A percentile compares a stretch with the other conserved stretches of the same genome.
phyloP scores from a whole-genome alignment of 2,329 filamentous ascomycete genomes.

The Nannizziopsis barbatae region DNA sequence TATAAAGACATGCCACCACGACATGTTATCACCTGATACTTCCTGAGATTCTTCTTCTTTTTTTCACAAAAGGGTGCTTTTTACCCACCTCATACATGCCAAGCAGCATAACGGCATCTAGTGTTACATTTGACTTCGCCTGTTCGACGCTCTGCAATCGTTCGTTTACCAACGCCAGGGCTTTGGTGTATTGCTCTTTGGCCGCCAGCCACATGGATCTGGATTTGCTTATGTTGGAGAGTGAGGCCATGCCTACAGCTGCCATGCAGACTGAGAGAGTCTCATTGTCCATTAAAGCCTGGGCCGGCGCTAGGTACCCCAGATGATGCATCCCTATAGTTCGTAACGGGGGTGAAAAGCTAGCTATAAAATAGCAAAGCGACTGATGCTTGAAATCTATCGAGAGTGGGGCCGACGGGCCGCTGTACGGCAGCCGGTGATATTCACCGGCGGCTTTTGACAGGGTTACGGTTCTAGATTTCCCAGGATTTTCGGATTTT shows the following conservation, averaged over 20 bases:
- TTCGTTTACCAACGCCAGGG: slow-evolving; percentile 37
- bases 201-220: slow-evolving; percentile 39
- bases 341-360: slow-evolving; percentile 25
- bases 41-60: slow-evolving; percentile 3
- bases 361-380: slow-evolving; percentile 28
- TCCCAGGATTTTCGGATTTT: neutral
- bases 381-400: slow-evolving; percentile 23
- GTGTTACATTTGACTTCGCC: slow-evolving; percentile 34
- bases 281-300: slow-evolving; percentile 19
- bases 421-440: neutral
- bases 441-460: neutral
- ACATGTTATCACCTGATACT: slow-evolving; percentile 27
- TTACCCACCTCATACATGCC: slow-evolving; percentile 50
- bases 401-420: slow-evolving; percentile 3
- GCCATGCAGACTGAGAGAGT: slow-evolving; percentile 41
- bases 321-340: slow-evolving; percentile 21
- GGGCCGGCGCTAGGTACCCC: slow-evolving; percentile 18
- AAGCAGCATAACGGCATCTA: slow-evolving; percentile 47
- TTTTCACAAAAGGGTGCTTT: neutral
- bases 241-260: slow-evolving; percentile 48
- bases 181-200: slow-evolving; percentile 44
- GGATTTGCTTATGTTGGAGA: slow-evolving; percentile 45
- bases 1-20: slow-evolving; percentile 38
- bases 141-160: slow-evolving; percentile 26
- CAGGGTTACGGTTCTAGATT: neutral